These are phyloP conservation scores for Aspergillus tubingensis DNA, from an alignment of 2,329 filamentous ascomycete species.

Conservation along the genomic window DNA sequence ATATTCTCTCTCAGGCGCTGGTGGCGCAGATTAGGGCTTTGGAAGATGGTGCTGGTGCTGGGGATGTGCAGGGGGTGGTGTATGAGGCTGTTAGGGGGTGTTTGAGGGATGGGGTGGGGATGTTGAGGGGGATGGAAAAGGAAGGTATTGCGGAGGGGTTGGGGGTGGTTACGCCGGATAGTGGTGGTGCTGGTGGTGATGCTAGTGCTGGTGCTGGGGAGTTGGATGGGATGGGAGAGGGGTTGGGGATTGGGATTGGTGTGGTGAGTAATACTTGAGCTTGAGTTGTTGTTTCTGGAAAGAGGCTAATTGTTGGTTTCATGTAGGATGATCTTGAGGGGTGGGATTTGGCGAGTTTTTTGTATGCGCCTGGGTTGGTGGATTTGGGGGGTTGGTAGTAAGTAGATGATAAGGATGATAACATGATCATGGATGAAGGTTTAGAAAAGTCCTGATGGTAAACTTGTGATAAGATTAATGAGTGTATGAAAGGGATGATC, in stretches of 20 bases:
- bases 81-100: constrained; percentile 15
- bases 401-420: not conserved
- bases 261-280: not conserved
- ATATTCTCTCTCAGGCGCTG: constrained; percentile 16
- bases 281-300: not conserved
- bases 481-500: not conserved
- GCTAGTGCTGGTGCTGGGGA: not conserved
- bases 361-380: not conserved
- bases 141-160: not conserved
- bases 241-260: not conserved
- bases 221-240: not conserved
- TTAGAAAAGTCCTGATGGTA: not conserved
- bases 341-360: not conserved
- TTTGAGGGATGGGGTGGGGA: not conserved
- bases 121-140: not conserved
- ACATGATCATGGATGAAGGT: not conserved
- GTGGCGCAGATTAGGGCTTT: constrained; percentile 21
- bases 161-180: not conserved
- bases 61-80: constrained; percentile 8
- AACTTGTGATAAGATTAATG: not conserved
- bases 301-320: not conserved
- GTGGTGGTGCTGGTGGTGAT: not conserved
- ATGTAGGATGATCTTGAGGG: not conserved
- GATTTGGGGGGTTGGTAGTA: not conserved
- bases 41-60: not conserved